These are phyloP conservation scores for Pyrrhoderma noxium DNA, from an alignment of 1,284 basidiomycete genomes.

Conservation along the genomic window DNA sequence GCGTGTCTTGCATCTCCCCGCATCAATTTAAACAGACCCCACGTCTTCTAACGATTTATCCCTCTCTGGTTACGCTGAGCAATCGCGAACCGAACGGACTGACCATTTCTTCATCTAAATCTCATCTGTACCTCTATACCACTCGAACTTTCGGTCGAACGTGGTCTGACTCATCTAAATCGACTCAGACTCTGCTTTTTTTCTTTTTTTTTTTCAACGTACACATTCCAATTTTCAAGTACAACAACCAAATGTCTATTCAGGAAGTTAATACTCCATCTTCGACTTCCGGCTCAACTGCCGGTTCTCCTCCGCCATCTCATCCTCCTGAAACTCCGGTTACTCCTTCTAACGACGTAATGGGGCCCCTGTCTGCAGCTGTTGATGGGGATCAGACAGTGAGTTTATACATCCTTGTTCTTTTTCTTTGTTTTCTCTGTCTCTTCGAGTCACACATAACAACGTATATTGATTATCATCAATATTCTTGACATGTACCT, in stretches of 20 bases:
- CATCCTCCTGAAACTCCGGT: slow-evolving; percentile 39
- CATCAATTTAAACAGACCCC: no score
- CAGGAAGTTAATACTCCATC: slow-evolving; percentile 51
- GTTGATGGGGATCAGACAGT: slow-evolving; percentile 12
- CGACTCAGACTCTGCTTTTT: slow-evolving; percentile 3
- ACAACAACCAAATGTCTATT: slow-evolving; percentile 19
- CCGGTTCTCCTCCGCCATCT: slow-evolving; percentile 32
- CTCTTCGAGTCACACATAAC: background rate
- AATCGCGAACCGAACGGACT: slow-evolving; percentile 39
- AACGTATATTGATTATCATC: background rate
- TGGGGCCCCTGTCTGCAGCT: slow-evolving; percentile 28
- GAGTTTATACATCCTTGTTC: background rate
- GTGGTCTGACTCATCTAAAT: background rate
- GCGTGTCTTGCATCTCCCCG: slow-evolving; percentile 19
- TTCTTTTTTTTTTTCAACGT: background rate
- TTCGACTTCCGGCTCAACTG: slow-evolving; percentile 36
- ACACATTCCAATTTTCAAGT: slow-evolving; percentile 1
- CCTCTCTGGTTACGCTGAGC: slow-evolving; percentile 46
- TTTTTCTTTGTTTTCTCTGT: background rate
- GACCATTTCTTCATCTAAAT: background rate
- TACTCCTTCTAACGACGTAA: slow-evolving; percentile 32
- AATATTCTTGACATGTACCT: no score
- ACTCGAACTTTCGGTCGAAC: background rate
- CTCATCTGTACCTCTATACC: slow-evolving; percentile 9
- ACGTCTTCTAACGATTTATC: slow-evolving; percentile 22